Evolutionary conservation across 2,329 filamentous ascomycete genomes (phyloP).

Genomic region (Diaporthe sp.): DNA sequence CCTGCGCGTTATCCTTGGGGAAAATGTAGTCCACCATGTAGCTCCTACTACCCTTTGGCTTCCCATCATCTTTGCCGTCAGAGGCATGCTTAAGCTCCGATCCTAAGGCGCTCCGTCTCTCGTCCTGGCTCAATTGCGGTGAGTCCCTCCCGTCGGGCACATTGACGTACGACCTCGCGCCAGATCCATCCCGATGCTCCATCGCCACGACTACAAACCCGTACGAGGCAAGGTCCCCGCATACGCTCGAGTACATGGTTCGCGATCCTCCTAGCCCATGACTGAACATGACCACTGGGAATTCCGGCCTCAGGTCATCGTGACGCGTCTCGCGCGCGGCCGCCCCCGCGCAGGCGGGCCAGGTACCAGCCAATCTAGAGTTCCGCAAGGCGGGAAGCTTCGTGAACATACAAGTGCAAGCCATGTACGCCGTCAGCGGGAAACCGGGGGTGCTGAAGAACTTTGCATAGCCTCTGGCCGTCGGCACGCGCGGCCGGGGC

Average conservation of each 20-base stretch:
- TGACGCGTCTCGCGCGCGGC: constrained; percentile 49
- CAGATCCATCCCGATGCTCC: constrained; percentile 75
- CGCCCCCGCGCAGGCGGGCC: constrained; percentile 58
- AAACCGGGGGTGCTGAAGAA: constrained; percentile 66
- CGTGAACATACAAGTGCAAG: constrained; percentile 71
- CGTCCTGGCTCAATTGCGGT: constrained; percentile 47
- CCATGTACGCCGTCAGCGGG: constrained; percentile 65
- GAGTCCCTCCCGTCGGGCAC: constrained; percentile 57
- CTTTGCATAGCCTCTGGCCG: constrained; percentile 72
- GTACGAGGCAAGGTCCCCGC: constrained; percentile 75
- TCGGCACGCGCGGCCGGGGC: constrained; percentile 66
- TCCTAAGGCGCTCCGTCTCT: constrained; percentile 40
- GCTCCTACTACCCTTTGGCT: constrained; percentile 52
- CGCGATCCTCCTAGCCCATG: constrained; percentile 75
- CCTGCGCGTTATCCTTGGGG: constrained; percentile 65
- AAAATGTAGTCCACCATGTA: constrained; percentile 74
- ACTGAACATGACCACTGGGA: constrained; percentile 75
- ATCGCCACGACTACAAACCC: constrained; percentile 75
- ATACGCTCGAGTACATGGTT: constrained; percentile 72
- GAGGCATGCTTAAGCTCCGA: constrained; percentile 42
- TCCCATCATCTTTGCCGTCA: constrained; percentile 45
- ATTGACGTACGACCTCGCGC: constrained; percentile 72
- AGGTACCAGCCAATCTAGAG: constrained; percentile 66
- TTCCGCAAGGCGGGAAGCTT: constrained; percentile 75
- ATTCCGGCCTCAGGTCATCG: constrained; percentile 53